Evolutionary conservation across 495 filamentous ascomycete species (phyloP).

Genomic region (Penicillium cinerascens): DNA sequence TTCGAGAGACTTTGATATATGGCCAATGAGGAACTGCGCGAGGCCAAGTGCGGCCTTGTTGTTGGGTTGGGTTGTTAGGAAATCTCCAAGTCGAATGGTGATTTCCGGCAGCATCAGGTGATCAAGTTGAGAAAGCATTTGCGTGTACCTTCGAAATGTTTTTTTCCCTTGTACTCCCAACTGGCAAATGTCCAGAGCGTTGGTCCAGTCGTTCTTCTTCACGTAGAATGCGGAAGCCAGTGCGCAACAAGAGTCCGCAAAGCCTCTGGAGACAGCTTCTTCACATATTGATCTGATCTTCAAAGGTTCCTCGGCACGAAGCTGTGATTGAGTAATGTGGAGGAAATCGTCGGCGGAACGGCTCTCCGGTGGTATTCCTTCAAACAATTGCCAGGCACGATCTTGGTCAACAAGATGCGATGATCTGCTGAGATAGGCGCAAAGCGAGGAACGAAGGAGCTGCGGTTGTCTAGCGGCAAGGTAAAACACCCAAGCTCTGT

Average conservation of each 20-base stretch:
- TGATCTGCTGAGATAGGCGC: conserved; percentile 39
- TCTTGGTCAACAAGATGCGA: conserved; percentile 28
- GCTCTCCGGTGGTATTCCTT: conserved; percentile 26
- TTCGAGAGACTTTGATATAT: conserved; percentile 16
- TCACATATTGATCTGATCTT: conserved; percentile 29
- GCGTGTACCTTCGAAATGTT: neutral
- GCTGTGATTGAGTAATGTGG: conserved; percentile 28
- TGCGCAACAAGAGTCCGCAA: conserved; percentile 18
- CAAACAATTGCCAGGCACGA: conserved; percentile 41
- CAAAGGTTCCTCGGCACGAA: conserved; percentile 9
- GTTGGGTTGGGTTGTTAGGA: conserved; percentile 3
- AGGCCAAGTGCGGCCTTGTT: conserved; percentile 8
- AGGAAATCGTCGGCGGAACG: conserved; percentile 38
- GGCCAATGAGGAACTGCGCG: conserved; percentile 20
- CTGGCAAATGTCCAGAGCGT: conserved; percentile 6
- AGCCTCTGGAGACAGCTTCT: conserved; percentile 24
- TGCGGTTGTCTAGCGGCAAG: conserved; percentile 25
- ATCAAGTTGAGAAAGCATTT: conserved; percentile 1
- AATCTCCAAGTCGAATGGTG: conserved; percentile 17
- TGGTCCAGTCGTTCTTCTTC: conserved; percentile 34
- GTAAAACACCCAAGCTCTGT: conserved; percentile 38
- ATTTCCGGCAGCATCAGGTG: conserved; percentile 4
- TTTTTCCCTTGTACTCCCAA: conserved; percentile 1
- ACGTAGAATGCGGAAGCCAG: conserved; percentile 32
- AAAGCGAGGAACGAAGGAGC: conserved; percentile 27